phyloP scores from a whole-genome alignment of 1,139 yeast species.

The Dujonia santamariae region DNA sequence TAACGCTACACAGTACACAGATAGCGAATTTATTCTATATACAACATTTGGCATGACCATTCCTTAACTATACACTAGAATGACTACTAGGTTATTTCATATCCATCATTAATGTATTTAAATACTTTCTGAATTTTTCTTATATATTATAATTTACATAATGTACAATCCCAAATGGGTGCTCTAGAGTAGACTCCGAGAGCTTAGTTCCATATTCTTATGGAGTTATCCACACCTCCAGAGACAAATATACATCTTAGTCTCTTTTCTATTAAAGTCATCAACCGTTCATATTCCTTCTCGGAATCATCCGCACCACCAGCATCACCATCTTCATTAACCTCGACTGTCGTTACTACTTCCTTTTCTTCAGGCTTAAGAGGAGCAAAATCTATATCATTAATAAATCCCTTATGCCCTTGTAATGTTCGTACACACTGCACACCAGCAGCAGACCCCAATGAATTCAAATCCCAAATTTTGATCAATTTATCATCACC shows the following conservation, averaged over 20 bases:
- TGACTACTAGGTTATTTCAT: too few relatives aligned
- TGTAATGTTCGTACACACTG: conserved; percentile 45
- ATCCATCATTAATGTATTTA: too few relatives aligned
- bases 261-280: conserved; percentile 32
- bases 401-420: conserved; percentile 76
- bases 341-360: conserved; percentile 10
- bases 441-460: conserved; percentile 44
- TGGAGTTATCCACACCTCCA: conserved; percentile 57
- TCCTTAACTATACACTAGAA: too few relatives aligned
- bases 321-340: conserved; percentile 13
- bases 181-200: neutral
- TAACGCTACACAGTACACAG: too few relatives aligned
- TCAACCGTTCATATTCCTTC: conserved; percentile 13
- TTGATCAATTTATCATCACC: conserved; percentile 78
- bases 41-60: too few relatives aligned
- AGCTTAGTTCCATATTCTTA: conserved; percentile 50
- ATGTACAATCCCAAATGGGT: neutral
- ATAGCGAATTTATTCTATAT: too few relatives aligned
- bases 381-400: conserved; percentile 60
- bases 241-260: conserved; percentile 58
- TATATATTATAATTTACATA: conserved; percentile 5
- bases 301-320: conserved; percentile 12
- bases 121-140: too few relatives aligned
- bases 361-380: conserved; percentile 23
- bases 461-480: conserved; percentile 70